phyloP scores from a whole-genome alignment of 2,329 filamentous ascomycete genomes.

The Drechslerella dactyloides region DNA sequence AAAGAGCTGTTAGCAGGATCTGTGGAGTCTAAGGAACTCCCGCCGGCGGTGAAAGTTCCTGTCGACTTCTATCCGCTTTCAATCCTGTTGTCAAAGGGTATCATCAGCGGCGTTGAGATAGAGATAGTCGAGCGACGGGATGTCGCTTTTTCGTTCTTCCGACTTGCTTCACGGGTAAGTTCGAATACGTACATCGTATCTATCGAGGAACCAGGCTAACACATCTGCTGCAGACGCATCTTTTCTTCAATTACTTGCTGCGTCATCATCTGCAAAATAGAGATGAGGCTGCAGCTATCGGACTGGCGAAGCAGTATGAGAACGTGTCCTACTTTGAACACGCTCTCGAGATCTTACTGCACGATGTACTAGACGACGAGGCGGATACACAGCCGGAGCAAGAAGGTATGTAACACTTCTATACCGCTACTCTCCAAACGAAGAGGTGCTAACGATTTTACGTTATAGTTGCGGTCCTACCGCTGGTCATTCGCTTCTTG shows the following conservation, averaged over 20 bases:
- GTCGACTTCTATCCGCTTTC: slow-evolving; percentile 97
- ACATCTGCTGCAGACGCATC: slow-evolving; percentile 71
- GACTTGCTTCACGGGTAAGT: slow-evolving; percentile 83
- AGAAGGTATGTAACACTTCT: slow-evolving; percentile 64
- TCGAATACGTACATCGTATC: not conserved
- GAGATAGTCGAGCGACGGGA: slow-evolving; percentile 93
- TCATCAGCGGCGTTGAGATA: slow-evolving; percentile 86
- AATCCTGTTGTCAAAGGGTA: slow-evolving; percentile 83
- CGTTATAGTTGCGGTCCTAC: slow-evolving; percentile 61
- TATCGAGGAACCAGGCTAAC: not conserved
- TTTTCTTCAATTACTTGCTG: slow-evolving; percentile 88
- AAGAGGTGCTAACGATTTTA: slow-evolving; percentile 56
- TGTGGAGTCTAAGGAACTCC: slow-evolving; percentile 72
- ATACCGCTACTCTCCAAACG: slow-evolving; percentile 65
- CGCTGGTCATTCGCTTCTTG: slow-evolving; percentile 64
- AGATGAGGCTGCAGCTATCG: slow-evolving; percentile 79
- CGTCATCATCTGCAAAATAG: slow-evolving; percentile 77
- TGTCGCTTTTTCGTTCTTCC: slow-evolving; percentile 86
- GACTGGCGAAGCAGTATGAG: slow-evolving; percentile 82
- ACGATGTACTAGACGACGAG: slow-evolving; percentile 92
- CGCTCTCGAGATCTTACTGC: slow-evolving; percentile 86
- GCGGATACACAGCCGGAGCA: slow-evolving; percentile 74
- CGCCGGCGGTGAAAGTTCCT: slow-evolving; percentile 75
- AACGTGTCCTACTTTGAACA: slow-evolving; percentile 90
- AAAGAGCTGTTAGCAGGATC: slow-evolving; percentile 73